Evolutionary conservation across 2,329 filamentous ascomycete species (phyloP).

Genomic region (Penicillium sp.): DNA sequence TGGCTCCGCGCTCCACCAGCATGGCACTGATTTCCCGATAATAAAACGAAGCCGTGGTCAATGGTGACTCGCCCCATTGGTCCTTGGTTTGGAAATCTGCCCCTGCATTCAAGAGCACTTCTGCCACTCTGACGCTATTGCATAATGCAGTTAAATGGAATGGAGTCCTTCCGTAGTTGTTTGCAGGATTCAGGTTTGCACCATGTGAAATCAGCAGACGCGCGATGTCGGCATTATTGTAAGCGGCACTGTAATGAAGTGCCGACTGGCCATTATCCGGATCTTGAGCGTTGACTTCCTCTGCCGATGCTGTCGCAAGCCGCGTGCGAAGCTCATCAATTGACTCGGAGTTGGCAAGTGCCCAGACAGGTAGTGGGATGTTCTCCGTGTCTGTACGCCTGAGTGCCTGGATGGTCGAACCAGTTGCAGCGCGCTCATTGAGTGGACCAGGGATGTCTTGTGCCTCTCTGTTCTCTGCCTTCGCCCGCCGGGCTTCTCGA

Average conservation of each 20-base stretch:
- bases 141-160: not conserved
- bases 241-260: conserved; percentile 1
- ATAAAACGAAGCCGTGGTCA: not conserved
- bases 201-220: not conserved
- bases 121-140: not conserved
- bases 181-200: not conserved
- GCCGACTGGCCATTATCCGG: conserved; percentile 2
- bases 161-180: conserved; percentile 2
- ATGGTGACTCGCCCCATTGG: conserved; percentile 1
- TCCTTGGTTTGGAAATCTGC: not conserved
- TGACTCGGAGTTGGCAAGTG: not conserved
- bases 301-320: not conserved
- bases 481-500: not conserved
- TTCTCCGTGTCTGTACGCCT: conserved; percentile 1
- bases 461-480: not conserved
- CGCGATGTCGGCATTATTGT: not conserved
- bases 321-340: not conserved
- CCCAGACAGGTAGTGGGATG: not conserved
- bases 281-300: conserved; percentile 1
- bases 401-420: not conserved
- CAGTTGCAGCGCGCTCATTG: not conserved
- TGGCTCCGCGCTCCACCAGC: not conserved
- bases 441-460: not conserved
- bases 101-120: not conserved
- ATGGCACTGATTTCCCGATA: not conserved